phyloP scores from a whole-genome alignment of 768 basidiomycete species.

The Porphyrellus cyaneotinctus region DNA sequence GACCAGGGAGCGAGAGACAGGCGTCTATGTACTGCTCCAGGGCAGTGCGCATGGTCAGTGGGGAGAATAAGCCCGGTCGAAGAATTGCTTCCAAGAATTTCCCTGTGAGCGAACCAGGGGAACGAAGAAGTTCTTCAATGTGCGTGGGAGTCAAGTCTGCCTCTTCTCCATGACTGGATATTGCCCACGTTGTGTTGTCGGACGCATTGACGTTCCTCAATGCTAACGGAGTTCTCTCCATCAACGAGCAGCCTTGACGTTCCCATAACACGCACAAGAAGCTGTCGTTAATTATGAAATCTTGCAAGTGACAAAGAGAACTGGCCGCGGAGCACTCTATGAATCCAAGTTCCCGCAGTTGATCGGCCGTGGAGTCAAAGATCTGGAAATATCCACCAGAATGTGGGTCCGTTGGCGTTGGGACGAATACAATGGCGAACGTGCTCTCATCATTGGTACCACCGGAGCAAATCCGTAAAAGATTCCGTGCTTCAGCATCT shows the following conservation, averaged over 20 bases:
- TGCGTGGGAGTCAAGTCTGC: slow-evolving; percentile 79
- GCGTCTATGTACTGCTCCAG: slow-evolving; percentile 78
- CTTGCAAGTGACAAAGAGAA: slow-evolving; percentile 70
- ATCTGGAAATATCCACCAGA: slow-evolving; percentile 83
- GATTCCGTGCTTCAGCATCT: slow-evolving; percentile 55
- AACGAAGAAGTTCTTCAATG: slow-evolving; percentile 77
- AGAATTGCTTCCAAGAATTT: slow-evolving; percentile 82
- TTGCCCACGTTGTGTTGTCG: slow-evolving; percentile 44
- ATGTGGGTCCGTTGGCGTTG: slow-evolving; percentile 56
- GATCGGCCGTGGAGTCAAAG: slow-evolving; percentile 51
- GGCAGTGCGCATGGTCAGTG: slow-evolving; percentile 74
- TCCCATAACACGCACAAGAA: slow-evolving; percentile 77
- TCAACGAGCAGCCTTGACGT: slow-evolving; percentile 66
- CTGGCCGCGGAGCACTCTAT: slow-evolving; percentile 60
- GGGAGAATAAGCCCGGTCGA: slow-evolving; percentile 85
- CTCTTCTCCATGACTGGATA: slow-evolving; percentile 61
- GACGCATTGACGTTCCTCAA: slow-evolving; percentile 32
- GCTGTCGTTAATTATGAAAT: slow-evolving; percentile 58
- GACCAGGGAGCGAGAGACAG: slow-evolving; percentile 61
- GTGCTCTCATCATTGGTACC: slow-evolving; percentile 47
- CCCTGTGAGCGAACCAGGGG: slow-evolving; percentile 66
- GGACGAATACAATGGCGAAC: slow-evolving; percentile 68
- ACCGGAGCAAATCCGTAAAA: slow-evolving; percentile 60
- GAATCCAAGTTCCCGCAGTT: slow-evolving; percentile 51
- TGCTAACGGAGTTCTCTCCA: slow-evolving; percentile 54